Conservation (phyloP, 257 asterid genomes). For the Rhazya stricta region DNA sequence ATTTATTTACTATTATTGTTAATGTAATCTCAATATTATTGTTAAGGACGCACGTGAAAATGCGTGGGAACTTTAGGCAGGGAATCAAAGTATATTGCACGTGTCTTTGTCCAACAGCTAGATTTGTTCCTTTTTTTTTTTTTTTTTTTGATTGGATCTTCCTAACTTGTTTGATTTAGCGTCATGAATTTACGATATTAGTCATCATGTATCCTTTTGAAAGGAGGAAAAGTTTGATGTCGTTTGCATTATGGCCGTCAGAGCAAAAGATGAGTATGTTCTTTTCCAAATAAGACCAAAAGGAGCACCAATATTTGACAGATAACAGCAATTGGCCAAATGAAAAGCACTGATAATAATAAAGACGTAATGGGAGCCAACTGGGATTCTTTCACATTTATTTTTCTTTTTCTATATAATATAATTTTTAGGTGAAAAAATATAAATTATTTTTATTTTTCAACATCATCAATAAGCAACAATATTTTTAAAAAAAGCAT, state of each 20-base stretch:
- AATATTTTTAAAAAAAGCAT: too few species aligned
- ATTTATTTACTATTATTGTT: not conserved
- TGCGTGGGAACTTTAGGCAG: not conserved
- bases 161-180: not conserved
- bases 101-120: not conserved
- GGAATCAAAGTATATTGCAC: not conserved
- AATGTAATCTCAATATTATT: not conserved
- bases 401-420: too few species aligned
- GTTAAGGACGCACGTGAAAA: conserved; percentile 17
- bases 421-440: too few species aligned
- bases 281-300: not conserved
- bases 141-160: not conserved
- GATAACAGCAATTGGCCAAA: not conserved
- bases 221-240: not conserved
- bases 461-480: too few species aligned
- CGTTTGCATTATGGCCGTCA: too few species aligned
- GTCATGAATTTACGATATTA: conserved; percentile 4
- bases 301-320: not conserved
- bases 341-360: too few species aligned
- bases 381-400: too few species aligned
- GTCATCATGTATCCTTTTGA: not conserved
- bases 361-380: too few species aligned
- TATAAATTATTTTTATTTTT: too few species aligned
- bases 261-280: not conserved
- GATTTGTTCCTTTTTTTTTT: not conserved